Evolutionary conservation across 768 basidiomycete genomes (phyloP).

Genomic region (Trametes coccinea): DNA sequence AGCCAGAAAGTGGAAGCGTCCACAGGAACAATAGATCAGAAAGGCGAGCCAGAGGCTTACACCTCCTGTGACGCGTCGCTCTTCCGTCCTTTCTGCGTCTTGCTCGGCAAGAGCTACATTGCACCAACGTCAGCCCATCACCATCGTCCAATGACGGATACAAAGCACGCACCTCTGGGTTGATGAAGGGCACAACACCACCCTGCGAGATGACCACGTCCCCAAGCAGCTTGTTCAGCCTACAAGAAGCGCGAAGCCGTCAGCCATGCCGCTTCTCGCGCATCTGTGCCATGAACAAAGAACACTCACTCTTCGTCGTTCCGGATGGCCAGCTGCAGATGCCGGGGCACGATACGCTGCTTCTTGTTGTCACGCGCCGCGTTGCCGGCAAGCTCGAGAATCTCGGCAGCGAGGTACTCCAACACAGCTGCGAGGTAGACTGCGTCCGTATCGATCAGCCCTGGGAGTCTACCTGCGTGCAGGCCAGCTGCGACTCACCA

Average conservation of each 20-base stretch:
- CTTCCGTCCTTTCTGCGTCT: slow-evolving; percentile 54
- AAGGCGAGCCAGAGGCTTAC: not conserved
- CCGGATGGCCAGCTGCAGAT: slow-evolving; percentile 91
- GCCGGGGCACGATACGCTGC: slow-evolving; percentile 93
- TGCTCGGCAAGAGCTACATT: slow-evolving; percentile 43
- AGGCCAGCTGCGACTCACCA: slow-evolving; percentile 42
- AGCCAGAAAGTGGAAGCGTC: not conserved
- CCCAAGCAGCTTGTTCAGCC: slow-evolving; percentile 69
- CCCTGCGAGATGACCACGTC: slow-evolving; percentile 93
- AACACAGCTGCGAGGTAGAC: slow-evolving; percentile 92
- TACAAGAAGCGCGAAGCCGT: slow-evolving; percentile 28
- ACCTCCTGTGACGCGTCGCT: slow-evolving; percentile 20
- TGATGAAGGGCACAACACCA: slow-evolving; percentile 87
- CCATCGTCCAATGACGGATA: not conserved
- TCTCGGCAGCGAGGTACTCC: slow-evolving; percentile 91
- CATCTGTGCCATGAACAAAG: not conserved
- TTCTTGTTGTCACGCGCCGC: slow-evolving; percentile 92
- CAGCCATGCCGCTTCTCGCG: not conserved
- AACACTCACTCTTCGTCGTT: slow-evolving; percentile 82
- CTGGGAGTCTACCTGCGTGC: not conserved
- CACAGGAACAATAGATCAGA: not conserved
- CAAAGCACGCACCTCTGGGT: slow-evolving; percentile 45
- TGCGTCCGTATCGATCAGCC: slow-evolving; percentile 26
- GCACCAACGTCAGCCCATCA: not conserved
- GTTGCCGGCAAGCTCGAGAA: slow-evolving; percentile 90